These are phyloP conservation scores for Aspergillus fischeri DNA, from an alignment of 2,329 filamentous ascomycete species.

Conservation along the genomic window DNA sequence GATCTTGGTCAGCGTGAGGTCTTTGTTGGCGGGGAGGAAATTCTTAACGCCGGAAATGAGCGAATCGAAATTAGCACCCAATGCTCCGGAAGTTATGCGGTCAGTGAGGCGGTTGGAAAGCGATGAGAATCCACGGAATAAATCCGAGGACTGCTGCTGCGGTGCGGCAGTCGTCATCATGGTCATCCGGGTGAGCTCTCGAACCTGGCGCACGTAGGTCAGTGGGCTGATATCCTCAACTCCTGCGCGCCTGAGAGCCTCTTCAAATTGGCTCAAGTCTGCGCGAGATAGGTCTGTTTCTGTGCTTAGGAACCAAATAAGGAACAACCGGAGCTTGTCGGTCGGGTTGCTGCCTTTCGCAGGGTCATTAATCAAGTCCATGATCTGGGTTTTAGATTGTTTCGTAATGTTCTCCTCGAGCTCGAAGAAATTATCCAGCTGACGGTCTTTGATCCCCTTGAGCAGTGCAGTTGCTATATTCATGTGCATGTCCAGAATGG, in stretches of 20 bases:
- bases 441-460: slow-evolving; percentile 86
- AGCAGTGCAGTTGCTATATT: slow-evolving; percentile 81
- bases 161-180: slow-evolving; percentile 81
- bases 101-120: slow-evolving; percentile 90
- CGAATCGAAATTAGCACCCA: slow-evolving; percentile 83
- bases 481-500: slow-evolving; percentile 97
- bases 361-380: slow-evolving; percentile 77
- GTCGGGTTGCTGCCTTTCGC: slow-evolving; percentile 77
- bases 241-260: slow-evolving; percentile 71
- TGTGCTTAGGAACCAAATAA: slow-evolving; percentile 95
- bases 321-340: slow-evolving; percentile 89
- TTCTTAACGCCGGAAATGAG: slow-evolving; percentile 96
- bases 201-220: slow-evolving; percentile 83
- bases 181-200: slow-evolving; percentile 94
- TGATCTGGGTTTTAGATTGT: slow-evolving; percentile 81
- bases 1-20: slow-evolving; percentile 95
- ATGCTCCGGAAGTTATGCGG: slow-evolving; percentile 85
- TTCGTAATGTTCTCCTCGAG: slow-evolving; percentile 90
- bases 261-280: slow-evolving; percentile 83
- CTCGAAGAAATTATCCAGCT: slow-evolving; percentile 94
- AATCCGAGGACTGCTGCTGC: slow-evolving; percentile 60
- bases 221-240: slow-evolving; percentile 69
- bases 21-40: slow-evolving; percentile 92
- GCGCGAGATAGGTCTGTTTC: slow-evolving; percentile 79
- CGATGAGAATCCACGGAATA: slow-evolving; percentile 90